Evolutionary conservation across 768 basidiomycete genomes (phyloP).

Genomic region (Xerocomus spinulosus): DNA sequence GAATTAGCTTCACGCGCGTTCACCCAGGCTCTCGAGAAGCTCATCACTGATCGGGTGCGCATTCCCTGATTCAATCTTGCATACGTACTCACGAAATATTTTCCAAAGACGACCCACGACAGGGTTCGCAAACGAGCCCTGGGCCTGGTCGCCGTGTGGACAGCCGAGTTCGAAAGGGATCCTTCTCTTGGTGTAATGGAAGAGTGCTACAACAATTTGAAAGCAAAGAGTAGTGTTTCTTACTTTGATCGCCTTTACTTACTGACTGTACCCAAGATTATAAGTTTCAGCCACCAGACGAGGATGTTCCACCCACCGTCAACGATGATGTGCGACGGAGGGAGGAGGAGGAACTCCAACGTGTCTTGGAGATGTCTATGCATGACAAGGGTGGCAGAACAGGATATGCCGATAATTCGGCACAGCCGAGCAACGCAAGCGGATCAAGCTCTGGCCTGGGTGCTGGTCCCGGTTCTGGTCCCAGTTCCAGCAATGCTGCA

Average conservation of each 20-base stretch:
- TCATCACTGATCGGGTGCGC: constrained; percentile 83
- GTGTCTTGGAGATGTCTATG: constrained; percentile 90
- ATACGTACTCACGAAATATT: constrained; percentile 12
- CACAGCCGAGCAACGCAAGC: constrained; percentile 35
- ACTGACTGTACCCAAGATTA: constrained; percentile 46
- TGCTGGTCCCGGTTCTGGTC: constrained; percentile 28
- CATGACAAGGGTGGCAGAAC: constrained; percentile 81
- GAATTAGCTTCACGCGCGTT: constrained; percentile 90
- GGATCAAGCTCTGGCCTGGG: constrained; percentile 24
- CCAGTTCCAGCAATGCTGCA: constrained; percentile 14
- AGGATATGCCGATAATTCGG: constrained; percentile 47
- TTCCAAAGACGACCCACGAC: constrained; percentile 76
- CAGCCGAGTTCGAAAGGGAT: constrained; percentile 77
- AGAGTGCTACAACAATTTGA: constrained; percentile 78
- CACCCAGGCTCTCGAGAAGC: constrained; percentile 81
- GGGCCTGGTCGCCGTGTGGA: constrained; percentile 74
- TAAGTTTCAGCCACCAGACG: constrained; percentile 60
- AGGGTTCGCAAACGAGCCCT: constrained; percentile 80
- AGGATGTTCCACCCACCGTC: constrained; percentile 61
- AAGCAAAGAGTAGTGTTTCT: constrained; percentile 65
- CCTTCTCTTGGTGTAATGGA: constrained; percentile 83
- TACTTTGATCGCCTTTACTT: neutral
- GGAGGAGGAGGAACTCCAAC: constrained; percentile 93
- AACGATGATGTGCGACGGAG: constrained; percentile 77
- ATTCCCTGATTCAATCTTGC: neutral